A percentile compares a stretch with the other conserved stretches of the same genome.
Evolutionary conservation across 495 filamentous ascomycete species (phyloP).

Genomic region (Aspergillus heteromorphus): DNA sequence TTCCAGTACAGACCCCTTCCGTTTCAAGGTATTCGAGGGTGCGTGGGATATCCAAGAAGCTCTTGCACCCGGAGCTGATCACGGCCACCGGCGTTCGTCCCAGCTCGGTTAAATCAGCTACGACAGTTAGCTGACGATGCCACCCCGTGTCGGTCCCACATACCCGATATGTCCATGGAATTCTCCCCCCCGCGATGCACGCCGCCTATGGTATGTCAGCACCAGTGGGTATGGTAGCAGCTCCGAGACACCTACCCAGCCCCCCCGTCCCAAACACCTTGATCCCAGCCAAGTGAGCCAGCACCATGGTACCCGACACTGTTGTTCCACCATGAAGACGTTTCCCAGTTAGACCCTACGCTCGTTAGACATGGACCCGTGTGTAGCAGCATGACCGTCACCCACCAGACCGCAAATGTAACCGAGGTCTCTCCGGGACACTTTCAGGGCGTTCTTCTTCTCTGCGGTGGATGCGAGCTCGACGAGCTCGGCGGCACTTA

Average conservation of each 20-base stretch:
- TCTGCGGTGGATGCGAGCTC: constrained; percentile 62
- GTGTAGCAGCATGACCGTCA: neutral
- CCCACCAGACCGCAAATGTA: constrained; percentile 74
- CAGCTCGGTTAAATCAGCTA: constrained; percentile 87
- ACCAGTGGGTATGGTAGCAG: neutral
- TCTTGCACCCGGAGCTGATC: constrained; percentile 86
- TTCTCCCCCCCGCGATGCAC: constrained; percentile 87
- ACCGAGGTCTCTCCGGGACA: constrained; percentile 79
- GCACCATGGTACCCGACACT: constrained; percentile 84
- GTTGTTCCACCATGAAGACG: constrained; percentile 84
- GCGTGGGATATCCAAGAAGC: constrained; percentile 85
- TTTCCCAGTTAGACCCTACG: constrained; percentile 56
- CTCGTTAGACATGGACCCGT: neutral
- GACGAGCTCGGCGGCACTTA: constrained; percentile 62
- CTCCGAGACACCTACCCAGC: constrained; percentile 30
- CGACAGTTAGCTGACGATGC: constrained; percentile 3
- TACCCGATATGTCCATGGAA: constrained; percentile 80
- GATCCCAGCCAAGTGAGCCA: constrained; percentile 84
- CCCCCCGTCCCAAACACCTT: constrained; percentile 84
- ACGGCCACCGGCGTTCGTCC: constrained; percentile 89
- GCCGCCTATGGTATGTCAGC: constrained; percentile 58
- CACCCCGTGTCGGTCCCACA: neutral
- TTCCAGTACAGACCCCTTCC: constrained; percentile 78
- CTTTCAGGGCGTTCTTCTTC: constrained; percentile 62
- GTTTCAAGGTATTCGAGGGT: constrained; percentile 96